phyloP scores from a whole-genome alignment of 2,329 filamentous ascomycete species.

The Arthrinium puccinioides region DNA sequence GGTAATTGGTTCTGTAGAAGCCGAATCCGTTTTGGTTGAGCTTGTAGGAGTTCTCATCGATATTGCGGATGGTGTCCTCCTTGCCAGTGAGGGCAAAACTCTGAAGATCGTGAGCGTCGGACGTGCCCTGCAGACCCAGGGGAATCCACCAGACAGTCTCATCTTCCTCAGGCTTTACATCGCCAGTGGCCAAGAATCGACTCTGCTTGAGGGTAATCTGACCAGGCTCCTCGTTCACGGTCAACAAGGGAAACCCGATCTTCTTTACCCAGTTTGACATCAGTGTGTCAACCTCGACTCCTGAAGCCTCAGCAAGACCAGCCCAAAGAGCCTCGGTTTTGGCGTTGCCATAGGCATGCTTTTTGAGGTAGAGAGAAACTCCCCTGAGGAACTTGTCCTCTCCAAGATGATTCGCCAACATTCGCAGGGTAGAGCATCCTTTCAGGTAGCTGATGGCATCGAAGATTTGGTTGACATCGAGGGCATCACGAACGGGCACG shows the following conservation, averaged over 20 bases:
- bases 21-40: conserved; percentile 84
- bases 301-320: conserved; percentile 79
- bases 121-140: conserved; percentile 73
- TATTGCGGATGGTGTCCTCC: conserved; percentile 65
- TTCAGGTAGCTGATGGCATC: conserved; percentile 96
- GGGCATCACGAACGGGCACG: conserved; percentile 84
- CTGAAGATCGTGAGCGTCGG: conserved; percentile 53
- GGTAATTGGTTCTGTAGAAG: conserved; percentile 90
- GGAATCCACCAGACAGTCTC: conserved; percentile 94
- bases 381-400: conserved; percentile 84
- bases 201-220: conserved; percentile 79
- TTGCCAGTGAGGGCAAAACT: conserved; percentile 66
- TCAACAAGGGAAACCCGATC: conserved; percentile 89
- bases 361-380: conserved; percentile 82
- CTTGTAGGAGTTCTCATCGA: conserved; percentile 83
- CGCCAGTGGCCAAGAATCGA: conserved; percentile 85
- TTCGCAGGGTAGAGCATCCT: conserved; percentile 91
- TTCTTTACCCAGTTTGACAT: conserved; percentile 96
- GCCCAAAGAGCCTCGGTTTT: conserved; percentile 89
- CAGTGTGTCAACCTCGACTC: conserved; percentile 74
- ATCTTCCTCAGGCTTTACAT: conserved; percentile 86
- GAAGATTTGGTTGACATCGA: conserved; percentile 97
- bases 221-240: conserved; percentile 73
- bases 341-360: conserved; percentile 82
- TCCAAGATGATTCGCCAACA: conserved; percentile 87